Evolutionary conservation across 129 eudicot species (phyloP).

Genomic region (Tagetes patula): DNA sequence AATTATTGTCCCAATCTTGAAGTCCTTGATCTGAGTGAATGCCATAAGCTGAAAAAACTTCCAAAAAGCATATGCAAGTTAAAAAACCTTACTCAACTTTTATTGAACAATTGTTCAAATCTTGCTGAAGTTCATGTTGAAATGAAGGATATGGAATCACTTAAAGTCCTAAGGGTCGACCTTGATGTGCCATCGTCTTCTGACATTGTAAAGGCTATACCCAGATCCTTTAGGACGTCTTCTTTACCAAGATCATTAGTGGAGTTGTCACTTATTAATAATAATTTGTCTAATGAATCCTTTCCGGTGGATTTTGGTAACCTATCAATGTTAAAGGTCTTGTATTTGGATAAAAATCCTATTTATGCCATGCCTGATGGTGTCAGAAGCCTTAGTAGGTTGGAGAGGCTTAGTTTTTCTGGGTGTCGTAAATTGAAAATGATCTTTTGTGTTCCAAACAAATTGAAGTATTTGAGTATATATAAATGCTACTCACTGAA

Average conservation of each 20-base stretch:
- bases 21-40: slow-evolving; percentile 16
- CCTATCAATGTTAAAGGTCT: slow-evolving; percentile 6
- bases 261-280: slow-evolving; percentile 8
- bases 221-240: not conserved
- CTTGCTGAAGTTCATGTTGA: slow-evolving; percentile 7
- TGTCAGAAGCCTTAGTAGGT: slow-evolving; percentile 8
- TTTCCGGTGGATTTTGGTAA: slow-evolving; percentile 20
- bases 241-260: slow-evolving; percentile 16
- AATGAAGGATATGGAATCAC: slow-evolving; percentile 6
- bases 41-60: slow-evolving; percentile 12
- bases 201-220: not conserved
- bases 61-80: slow-evolving; percentile 24
- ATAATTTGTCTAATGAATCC: slow-evolving; percentile 18
- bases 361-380: slow-evolving; percentile 30
- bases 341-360: slow-evolving; percentile 22
- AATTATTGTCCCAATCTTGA: not conserved
- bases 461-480: not conserved
- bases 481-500: not conserved
- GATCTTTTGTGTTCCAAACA: slow-evolving; percentile 4
- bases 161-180: not conserved
- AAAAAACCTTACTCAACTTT: not conserved
- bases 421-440: slow-evolving; percentile 12
- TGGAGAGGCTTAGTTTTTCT: not conserved
- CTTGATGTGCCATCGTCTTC: not conserved
- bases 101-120: slow-evolving; percentile 3